Conservation (phyloP, 768 basidiomycete genomes). For the Rhodotorula kratochvilovae region DNA sequence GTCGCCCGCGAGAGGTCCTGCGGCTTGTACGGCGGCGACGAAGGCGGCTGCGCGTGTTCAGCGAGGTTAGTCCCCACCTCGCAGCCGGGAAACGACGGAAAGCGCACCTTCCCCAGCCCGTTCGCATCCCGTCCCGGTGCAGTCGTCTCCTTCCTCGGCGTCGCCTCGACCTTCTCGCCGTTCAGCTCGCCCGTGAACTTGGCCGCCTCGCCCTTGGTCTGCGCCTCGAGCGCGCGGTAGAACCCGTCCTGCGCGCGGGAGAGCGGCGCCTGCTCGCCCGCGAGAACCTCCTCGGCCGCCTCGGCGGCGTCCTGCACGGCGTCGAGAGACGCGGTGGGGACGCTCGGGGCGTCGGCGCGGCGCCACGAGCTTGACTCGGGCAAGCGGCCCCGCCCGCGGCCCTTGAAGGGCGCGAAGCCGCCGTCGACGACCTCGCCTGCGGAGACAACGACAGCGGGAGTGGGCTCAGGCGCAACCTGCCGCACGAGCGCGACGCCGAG, state of each 20-base stretch:
- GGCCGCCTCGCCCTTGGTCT: slow-evolving; percentile 53
- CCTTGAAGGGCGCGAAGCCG: background rate
- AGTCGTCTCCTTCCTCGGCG: slow-evolving; percentile 28
- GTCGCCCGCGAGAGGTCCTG: slow-evolving; percentile 71
- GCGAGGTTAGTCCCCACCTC: background rate
- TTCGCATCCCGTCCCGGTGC: slow-evolving; percentile 18
- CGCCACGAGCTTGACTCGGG: background rate
- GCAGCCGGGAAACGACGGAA: background rate
- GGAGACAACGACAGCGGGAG: background rate
- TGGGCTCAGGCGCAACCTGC: background rate
- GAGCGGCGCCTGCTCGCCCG: background rate
- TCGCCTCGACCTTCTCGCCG: slow-evolving; percentile 28
- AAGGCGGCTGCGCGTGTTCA: slow-evolving; percentile 1
- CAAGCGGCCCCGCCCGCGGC: background rate
- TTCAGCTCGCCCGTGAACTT: slow-evolving; percentile 76
- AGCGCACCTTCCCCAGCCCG: slow-evolving; percentile 9
- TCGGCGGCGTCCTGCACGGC: background rate
- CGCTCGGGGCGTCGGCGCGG: background rate
- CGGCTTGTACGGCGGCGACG: slow-evolving; percentile 53
- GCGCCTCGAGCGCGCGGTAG: slow-evolving; percentile 28
- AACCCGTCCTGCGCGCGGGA: slow-evolving; percentile 36
- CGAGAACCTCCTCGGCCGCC: background rate
- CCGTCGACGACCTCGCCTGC: background rate
- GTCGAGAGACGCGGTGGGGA: no score
- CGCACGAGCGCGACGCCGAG: background rate